Evolutionary conservation across 352 stramenopile species (phyloP).

Genomic region (Thraustotheca clavata): DNA sequence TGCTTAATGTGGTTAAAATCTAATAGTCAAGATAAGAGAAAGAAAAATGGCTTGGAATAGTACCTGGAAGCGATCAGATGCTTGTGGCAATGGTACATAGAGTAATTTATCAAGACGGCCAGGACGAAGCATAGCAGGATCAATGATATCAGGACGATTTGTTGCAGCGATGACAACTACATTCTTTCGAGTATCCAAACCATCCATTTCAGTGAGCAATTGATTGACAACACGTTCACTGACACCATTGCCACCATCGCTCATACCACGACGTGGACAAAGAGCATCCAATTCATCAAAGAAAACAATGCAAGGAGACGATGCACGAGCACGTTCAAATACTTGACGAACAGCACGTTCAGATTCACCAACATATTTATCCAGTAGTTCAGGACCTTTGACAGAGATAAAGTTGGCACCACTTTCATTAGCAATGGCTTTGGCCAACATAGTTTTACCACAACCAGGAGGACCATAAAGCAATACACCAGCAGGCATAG

Average conservation of each 20-base stretch:
- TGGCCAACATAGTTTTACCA: constrained; percentile 98
- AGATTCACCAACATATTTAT: constrained; percentile 99
- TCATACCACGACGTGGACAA: constrained; percentile 77
- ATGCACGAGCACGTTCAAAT: constrained; percentile 96
- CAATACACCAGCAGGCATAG: constrained; percentile 94
- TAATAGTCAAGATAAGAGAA: background rate
- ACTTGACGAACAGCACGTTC: constrained; percentile 94
- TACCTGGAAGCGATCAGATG: constrained; percentile 42
- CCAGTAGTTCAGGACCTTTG: constrained; percentile 97
- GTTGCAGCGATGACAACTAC: constrained; percentile 96
- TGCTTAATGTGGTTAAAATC: constrained; percentile 91
- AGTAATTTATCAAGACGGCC: constrained; percentile 98
- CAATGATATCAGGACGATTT: constrained; percentile 97
- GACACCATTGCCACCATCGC: constrained; percentile 78
- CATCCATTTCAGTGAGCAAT: constrained; percentile 99
- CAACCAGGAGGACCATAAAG: constrained; percentile 97
- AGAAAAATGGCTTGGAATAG: background rate
- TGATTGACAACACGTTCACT: constrained; percentile 96
- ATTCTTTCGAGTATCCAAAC: constrained; percentile 91
- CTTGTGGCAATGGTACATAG: constrained; percentile 94
- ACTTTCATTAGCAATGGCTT: constrained; percentile 97
- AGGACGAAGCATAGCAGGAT: constrained; percentile 98
- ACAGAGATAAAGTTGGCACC: constrained; percentile 99
- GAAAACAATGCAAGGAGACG: constrained; percentile 99
- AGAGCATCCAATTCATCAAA: constrained; percentile 99